Percentiles rank a stretch among this genome's conserved stretches.
Conservation (phyloP, 139 green algal genomes). For the Diplosphaera chodatii region DNA sequence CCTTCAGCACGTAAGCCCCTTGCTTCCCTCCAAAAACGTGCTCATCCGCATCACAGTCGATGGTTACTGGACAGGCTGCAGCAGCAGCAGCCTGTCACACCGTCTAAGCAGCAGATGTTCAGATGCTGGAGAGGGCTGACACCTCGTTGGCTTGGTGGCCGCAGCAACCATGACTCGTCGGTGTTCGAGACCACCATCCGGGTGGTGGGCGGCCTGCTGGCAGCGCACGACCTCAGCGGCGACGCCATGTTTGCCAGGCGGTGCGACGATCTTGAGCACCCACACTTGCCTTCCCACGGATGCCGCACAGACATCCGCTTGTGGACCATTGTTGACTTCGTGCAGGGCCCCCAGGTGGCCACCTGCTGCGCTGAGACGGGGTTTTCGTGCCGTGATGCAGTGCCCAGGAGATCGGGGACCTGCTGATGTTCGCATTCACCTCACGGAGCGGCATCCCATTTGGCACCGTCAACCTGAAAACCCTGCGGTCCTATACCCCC, state of each 20-base stretch:
- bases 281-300: too few relatives aligned
- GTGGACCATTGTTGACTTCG: too few relatives aligned
- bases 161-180: conserved; percentile 21
- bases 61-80: too few relatives aligned
- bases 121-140: conserved; percentile 11
- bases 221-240: conserved; percentile 53
- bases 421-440: conserved; percentile 64
- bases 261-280: conserved; percentile 16
- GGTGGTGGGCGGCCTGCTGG: conserved; percentile 51
- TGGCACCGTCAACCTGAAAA: conserved; percentile 48
- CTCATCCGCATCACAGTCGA: conserved; percentile 25
- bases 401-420: conserved; percentile 36
- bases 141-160: neutral
- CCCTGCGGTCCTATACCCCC: conserved; percentile 21
- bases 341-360: too few relatives aligned
- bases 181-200: conserved; percentile 67
- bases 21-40: too few relatives aligned
- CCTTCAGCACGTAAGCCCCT: conserved; percentile 31
- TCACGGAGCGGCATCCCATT: conserved; percentile 57
- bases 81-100: too few relatives aligned
- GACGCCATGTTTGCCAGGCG: conserved; percentile 34
- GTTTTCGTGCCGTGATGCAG: conserved; percentile 13
- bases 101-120: too few relatives aligned
- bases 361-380: too few relatives aligned
- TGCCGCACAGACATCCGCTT: too few relatives aligned